A percentile compares a stretch with the other conserved stretches of the same genome.
phyloP scores from a whole-genome alignment of 2,329 filamentous ascomycete genomes.

The Penicillium expansum region DNA sequence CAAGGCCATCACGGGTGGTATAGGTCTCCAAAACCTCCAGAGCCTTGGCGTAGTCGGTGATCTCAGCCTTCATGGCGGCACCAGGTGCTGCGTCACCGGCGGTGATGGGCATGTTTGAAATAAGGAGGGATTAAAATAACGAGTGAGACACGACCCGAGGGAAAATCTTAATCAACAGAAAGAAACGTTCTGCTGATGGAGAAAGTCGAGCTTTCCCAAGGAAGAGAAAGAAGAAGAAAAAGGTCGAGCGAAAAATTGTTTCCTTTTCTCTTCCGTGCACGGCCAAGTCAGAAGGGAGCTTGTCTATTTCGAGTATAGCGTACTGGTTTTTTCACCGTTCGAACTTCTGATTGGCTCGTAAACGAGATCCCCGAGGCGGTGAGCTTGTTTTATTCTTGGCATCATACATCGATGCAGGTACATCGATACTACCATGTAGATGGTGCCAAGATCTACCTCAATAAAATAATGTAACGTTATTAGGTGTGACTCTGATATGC shows the following conservation, averaged over 20 bases:
- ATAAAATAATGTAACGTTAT: not conserved
- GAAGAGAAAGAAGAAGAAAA: slow-evolving; percentile 49
- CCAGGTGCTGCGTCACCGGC: slow-evolving; percentile 59
- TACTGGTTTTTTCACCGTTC: slow-evolving; percentile 2
- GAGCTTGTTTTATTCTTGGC: slow-evolving; percentile 10
- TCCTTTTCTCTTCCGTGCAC: slow-evolving; percentile 31
- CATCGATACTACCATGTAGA: not conserved
- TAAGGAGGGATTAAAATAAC: slow-evolving; percentile 31
- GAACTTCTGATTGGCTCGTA: slow-evolving; percentile 28
- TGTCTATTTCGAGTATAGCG: slow-evolving; percentile 25
- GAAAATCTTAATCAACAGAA: slow-evolving; percentile 44
- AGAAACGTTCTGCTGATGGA: slow-evolving; percentile 56
- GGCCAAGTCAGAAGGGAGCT: slow-evolving; percentile 17
- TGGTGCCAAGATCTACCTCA: not conserved
- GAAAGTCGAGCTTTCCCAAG: slow-evolving; percentile 59
- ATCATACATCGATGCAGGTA: not conserved
- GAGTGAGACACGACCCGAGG: slow-evolving; percentile 21
- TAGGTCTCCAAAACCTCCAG: slow-evolving; percentile 80
- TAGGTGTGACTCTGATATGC: not conserved
- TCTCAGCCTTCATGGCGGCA: slow-evolving; percentile 51
- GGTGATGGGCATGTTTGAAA: slow-evolving; percentile 62
- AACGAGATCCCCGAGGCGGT: slow-evolving; percentile 31
- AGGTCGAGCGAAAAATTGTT: slow-evolving; percentile 30
- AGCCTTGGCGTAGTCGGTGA: slow-evolving; percentile 72
- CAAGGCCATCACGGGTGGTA: slow-evolving; percentile 76